Conservation (phyloP, 768 basidiomycete genomes). For the Phallus indusiatus region DNA sequence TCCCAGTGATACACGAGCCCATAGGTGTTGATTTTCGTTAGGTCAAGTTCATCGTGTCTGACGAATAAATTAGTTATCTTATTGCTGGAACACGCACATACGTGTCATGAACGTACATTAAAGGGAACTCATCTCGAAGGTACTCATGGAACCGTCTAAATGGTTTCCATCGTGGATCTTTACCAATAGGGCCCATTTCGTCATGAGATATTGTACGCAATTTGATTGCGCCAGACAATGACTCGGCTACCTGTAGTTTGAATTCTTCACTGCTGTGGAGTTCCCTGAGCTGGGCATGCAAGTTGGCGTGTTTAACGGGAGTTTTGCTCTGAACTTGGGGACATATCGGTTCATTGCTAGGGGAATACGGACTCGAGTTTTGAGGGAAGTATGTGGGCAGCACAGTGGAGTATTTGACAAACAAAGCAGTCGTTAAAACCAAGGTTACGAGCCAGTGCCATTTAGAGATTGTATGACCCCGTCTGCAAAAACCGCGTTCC, state of each 20-base stretch:
- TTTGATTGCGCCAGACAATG: conserved; percentile 40
- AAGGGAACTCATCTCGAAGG: conserved; percentile 47
- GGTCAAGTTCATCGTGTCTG: conserved; percentile 48
- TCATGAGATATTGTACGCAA: conserved; percentile 43
- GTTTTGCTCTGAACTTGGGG: conserved; percentile 26
- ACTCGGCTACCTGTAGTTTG: conserved; percentile 31
- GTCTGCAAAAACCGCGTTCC: too few relatives aligned
- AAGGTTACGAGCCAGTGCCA: background rate
- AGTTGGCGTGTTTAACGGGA: conserved; percentile 24
- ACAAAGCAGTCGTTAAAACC: background rate
- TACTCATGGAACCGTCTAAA: conserved; percentile 49
- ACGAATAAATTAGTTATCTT: background rate
- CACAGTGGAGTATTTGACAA: background rate
- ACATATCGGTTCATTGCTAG: conserved; percentile 19
- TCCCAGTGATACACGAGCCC: conserved; percentile 68
- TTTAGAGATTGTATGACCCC: background rate
- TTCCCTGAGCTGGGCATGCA: conserved; percentile 25
- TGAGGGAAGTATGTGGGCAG: background rate
- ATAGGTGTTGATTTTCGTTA: conserved; percentile 69
- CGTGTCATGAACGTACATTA: conserved; percentile 33
- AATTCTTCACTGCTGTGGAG: conserved; percentile 28
- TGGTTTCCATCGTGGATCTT: conserved; percentile 44
- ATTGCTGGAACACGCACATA: background rate
- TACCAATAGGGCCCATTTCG: conserved; percentile 35
- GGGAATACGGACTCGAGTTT: background rate